Percentiles rank a stretch among this genome's conserved stretches.
Conservation (phyloP, 2,329 filamentous ascomycete species). For the Orbilia ellipsospora region DNA sequence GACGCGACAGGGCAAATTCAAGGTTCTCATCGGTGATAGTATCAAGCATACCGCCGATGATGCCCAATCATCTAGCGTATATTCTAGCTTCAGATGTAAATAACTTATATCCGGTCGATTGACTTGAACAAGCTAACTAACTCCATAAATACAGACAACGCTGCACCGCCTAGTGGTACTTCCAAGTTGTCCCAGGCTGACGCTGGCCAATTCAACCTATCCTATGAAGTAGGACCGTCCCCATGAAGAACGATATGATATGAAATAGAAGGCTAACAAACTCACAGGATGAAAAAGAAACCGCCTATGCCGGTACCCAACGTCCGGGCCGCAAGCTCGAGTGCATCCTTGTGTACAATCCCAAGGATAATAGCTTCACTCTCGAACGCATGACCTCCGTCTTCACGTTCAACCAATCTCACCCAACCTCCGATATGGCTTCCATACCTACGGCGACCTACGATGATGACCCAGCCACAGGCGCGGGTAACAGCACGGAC, state of each 20-base stretch:
- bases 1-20: constrained; percentile 55
- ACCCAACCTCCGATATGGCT: constrained; percentile 34
- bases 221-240: constrained; percentile 28
- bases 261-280: background rate
- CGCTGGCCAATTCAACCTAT: constrained; percentile 38
- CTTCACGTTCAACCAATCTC: constrained; percentile 51
- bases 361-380: constrained; percentile 50
- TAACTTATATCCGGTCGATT: no score
- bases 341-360: constrained; percentile 53
- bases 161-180: constrained; percentile 22
- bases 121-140: constrained; percentile 6
- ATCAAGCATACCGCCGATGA: constrained; percentile 36
- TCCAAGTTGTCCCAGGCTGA: constrained; percentile 33
- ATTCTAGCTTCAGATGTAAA: constrained; percentile 50
- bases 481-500: constrained; percentile 30
- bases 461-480: constrained; percentile 34
- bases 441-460: constrained; percentile 44
- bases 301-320: constrained; percentile 34
- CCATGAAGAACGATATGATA: background rate
- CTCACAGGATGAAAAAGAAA: constrained; percentile 43
- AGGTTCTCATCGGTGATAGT: constrained; percentile 52
- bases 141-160: constrained; percentile 21
- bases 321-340: constrained; percentile 52
- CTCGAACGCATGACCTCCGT: constrained; percentile 52
- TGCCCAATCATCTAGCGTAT: constrained; percentile 23